Percentiles rank a stretch among this genome's conserved stretches.
Conservation (phyloP, 257 asterid genomes). For the Perilla frutescens region DNA sequence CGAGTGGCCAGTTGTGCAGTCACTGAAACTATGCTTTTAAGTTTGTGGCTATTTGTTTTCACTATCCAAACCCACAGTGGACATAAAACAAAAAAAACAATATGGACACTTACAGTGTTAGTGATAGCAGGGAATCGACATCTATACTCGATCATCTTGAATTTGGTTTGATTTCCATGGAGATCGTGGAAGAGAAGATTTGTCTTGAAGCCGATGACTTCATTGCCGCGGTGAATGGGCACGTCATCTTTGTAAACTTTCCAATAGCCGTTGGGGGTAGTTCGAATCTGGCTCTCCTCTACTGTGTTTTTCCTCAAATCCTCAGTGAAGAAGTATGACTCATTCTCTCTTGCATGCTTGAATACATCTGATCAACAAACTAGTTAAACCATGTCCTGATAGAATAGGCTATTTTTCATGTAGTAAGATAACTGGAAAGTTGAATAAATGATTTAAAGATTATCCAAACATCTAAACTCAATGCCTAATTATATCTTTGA, state of each 20-base stretch:
- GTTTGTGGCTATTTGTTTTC: too few relatives aligned
- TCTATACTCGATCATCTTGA: constrained; percentile 28
- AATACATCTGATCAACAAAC: not conserved
- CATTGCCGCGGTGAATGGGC: not conserved
- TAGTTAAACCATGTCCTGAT: not conserved
- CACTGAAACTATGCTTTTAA: too few relatives aligned
- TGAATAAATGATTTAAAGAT: too few relatives aligned
- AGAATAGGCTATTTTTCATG: too few relatives aligned
- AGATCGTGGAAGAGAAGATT: not conserved
- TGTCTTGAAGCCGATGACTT: constrained; percentile 12
- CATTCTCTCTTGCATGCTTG: not conserved
- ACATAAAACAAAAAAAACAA: too few relatives aligned
- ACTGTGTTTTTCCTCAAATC: not conserved
- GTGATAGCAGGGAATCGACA: not conserved
- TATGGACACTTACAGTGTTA: not conserved
- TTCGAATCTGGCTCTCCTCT: not conserved
- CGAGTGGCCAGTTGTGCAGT: too few relatives aligned
- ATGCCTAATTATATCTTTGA: too few relatives aligned
- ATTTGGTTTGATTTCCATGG: not conserved
- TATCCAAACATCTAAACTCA: too few relatives aligned
- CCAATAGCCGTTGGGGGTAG: constrained; percentile 29
- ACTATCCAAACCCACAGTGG: too few relatives aligned
- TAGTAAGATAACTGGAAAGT: too few relatives aligned
- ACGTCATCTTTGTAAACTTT: not conserved
- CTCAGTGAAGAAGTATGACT: constrained; percentile 23